phyloP scores from a whole-genome alignment of 257 asterid species.

The Capsicum rhomboideum region DNA sequence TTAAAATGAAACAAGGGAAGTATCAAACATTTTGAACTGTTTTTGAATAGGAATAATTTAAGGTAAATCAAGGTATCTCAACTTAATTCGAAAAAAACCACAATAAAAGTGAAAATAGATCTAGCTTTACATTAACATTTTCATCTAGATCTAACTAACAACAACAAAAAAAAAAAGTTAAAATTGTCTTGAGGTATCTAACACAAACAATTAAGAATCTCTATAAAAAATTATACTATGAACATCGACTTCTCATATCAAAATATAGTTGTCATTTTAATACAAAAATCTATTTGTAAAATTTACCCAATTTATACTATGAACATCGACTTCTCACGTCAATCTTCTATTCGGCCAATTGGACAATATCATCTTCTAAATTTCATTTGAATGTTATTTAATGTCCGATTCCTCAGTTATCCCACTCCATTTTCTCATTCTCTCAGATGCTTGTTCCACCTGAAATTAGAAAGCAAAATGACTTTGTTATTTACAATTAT shows the following conservation, averaged over 20 bases:
- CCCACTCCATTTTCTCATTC: conserved; percentile 74
- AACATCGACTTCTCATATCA: too few species aligned
- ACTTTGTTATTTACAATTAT: not conserved
- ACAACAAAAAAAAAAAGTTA: not conserved
- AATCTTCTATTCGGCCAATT: not conserved
- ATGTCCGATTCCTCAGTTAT: conserved; percentile 9
- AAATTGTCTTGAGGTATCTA: not conserved
- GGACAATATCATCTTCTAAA: not conserved
- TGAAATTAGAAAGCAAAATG: conserved; percentile 19
- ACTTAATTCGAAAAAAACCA: not conserved
- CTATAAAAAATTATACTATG: not conserved
- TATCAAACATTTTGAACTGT: not conserved
- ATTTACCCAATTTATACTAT: too few species aligned
- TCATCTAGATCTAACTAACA: not conserved
- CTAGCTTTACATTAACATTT: not conserved
- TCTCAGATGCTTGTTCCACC: conserved; percentile 80
- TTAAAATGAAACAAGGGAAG: not conserved
- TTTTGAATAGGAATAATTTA: not conserved
- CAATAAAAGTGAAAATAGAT: not conserved
- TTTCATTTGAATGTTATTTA: not conserved
- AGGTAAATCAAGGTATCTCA: not conserved
- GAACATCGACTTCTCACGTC: too few species aligned
- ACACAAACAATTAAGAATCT: not conserved
- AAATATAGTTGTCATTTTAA: too few species aligned
- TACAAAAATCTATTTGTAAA: too few species aligned